Evolutionary conservation across 495 filamentous ascomycete species (phyloP), one percentile per base, ranked within the genome.

Genomic region (Xanthoparmelia taractica): DNA sequence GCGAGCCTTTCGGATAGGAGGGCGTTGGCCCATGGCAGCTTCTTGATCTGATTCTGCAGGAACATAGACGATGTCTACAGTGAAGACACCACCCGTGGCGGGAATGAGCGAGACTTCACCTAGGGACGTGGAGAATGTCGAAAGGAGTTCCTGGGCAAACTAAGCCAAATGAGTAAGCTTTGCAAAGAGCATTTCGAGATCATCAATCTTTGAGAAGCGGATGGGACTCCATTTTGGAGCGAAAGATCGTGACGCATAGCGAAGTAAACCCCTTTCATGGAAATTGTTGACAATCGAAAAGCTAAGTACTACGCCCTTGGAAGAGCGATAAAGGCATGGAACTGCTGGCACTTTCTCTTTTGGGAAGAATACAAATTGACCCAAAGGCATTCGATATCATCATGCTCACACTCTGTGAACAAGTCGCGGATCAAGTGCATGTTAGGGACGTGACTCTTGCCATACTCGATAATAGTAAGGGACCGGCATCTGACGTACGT

Each of bases 131-230:
- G 82, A 80, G 78, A 98, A 98, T 10, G 94, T 98, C n/a, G 90
- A 94, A 64, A 98, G 86, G 59, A 98, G 89, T 76, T 98, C 94
- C 84, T 98, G 94, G 52, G 89, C 92, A 76, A 89, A 96, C 90
- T 96, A 37, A 36, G 36, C n/a, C 34, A 34, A 40, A 31, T 38
- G 27, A 63, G 58, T 25, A 34, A 37, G 29, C 0, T 18, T 25
- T 60, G 23, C 25, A 2, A 29, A 7, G 25, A 50, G 23, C 47
- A 50, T 29, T 8, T 50, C 10, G 25, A 11, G 15, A 7, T 50
- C 12, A 50, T 27, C 23, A 17, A 15, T 15, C 15, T 27, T 3
- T 50, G 13, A 29, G 10, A 27, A 29, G 12, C 20, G 43, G 11
- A 17, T 6, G 12, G 12, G 0, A 13, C 8, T 29, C 29, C n/a